A percentile compares a stretch with the other conserved stretches of the same genome.
phyloP scores from a whole-genome alignment of 768 basidiomycete genomes.

The Infundibulicybe gibba region DNA sequence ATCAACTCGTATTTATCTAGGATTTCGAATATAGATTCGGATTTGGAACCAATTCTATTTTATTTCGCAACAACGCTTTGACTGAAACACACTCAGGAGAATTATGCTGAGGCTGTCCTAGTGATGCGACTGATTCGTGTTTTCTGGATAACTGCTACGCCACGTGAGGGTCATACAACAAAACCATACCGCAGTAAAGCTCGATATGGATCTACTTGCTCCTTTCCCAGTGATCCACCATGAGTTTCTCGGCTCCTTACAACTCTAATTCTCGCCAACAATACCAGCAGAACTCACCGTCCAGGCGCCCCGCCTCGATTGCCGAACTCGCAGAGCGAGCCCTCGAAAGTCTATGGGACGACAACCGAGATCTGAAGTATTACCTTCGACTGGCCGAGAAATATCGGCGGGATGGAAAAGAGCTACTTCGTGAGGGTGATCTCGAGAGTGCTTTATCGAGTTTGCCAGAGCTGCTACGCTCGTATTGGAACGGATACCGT shows the following conservation, averaged over 20 bases:
- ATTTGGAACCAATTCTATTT: too few relatives aligned
- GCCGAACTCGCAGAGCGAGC: conserved; percentile 64
- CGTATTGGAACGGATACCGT: conserved; percentile 75
- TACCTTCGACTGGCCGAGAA: conserved; percentile 65
- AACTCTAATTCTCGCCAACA: too few relatives aligned
- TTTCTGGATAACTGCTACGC: too few relatives aligned
- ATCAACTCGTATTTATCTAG: too few relatives aligned
- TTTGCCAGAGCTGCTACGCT: conserved; percentile 73
- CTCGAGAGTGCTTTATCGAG: conserved; percentile 71
- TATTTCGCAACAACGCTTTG: too few relatives aligned
- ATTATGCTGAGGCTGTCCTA: too few relatives aligned
- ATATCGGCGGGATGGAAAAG: conserved; percentile 53
- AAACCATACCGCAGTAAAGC: too few relatives aligned
- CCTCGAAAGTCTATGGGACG: conserved; percentile 52
- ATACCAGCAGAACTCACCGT: neutral
- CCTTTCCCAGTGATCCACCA: neutral
- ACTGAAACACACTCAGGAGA: too few relatives aligned
- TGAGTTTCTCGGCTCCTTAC: neutral
- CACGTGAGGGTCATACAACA: too few relatives aligned
- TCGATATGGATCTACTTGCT: too few relatives aligned
- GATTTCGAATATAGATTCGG: too few relatives aligned
- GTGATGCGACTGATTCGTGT: too few relatives aligned
- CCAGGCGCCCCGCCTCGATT: conserved; percentile 49
- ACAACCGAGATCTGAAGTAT: conserved; percentile 56
- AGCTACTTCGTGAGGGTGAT: conserved; percentile 44